These are phyloP conservation scores for Maudiozyma humilis DNA, from an alignment of 1,139 yeast genomes.

Conservation along the genomic window DNA sequence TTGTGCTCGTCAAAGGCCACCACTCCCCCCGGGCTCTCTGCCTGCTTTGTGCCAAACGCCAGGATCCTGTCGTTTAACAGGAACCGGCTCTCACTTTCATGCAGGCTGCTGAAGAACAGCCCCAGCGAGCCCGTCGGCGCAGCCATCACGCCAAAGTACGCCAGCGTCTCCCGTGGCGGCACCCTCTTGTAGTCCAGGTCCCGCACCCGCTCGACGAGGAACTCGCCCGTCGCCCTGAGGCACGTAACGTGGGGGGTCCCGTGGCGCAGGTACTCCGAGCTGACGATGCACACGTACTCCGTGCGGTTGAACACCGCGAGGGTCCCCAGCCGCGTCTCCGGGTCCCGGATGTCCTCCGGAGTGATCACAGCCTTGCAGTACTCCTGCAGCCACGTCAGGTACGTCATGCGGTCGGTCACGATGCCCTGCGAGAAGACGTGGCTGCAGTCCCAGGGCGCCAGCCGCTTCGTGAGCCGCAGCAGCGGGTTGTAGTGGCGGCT, in stretches of 20 bases:
- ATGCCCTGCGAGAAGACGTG: not conserved
- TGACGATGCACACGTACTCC: constrained; percentile 3
- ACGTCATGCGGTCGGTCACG: not conserved
- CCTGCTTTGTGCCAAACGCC: not conserved
- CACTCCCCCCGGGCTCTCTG: not conserved
- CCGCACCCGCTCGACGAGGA: not conserved
- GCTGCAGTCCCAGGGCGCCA: not conserved
- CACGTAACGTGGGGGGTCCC: not conserved
- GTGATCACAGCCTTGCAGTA: not conserved
- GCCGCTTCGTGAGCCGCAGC: not conserved
- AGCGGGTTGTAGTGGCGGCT: not conserved
- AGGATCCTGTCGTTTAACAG: not conserved
- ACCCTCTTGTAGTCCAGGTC: not conserved
- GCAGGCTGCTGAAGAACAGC: not conserved
- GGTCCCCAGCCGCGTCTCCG: not conserved
- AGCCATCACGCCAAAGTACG: not conserved
- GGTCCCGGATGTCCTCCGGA: not conserved
- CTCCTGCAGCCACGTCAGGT: not conserved
- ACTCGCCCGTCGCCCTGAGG: constrained; percentile 2
- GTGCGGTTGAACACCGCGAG: not conserved
- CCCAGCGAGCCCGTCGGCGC: not conserved
- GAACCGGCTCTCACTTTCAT: not conserved
- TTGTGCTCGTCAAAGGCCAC: not conserved
- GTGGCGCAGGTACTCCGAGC: not conserved
- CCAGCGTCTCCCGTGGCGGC: not conserved